Evolutionary conservation across 2,329 filamentous ascomycete species (phyloP).

Genomic region (Xenoacremonium recifei): DNA sequence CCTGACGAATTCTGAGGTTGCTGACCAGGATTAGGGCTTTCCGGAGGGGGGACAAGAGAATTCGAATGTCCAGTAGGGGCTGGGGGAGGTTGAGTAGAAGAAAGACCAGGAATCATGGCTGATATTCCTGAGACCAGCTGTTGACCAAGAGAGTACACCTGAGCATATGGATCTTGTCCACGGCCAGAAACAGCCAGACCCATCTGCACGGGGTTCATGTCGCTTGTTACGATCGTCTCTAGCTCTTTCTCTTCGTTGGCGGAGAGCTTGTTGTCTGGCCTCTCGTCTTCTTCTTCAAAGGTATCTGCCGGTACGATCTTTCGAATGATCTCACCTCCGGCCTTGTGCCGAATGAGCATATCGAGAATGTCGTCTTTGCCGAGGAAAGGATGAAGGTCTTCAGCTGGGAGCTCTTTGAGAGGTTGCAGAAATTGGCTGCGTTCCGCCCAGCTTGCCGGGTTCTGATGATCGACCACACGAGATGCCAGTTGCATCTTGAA

Average conservation of each 20-base stretch:
- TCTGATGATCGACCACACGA: slow-evolving; percentile 81
- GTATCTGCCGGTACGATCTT: slow-evolving; percentile 68
- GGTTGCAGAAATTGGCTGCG: slow-evolving; percentile 58
- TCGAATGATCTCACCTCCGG: slow-evolving; percentile 41
- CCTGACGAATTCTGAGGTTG: no score
- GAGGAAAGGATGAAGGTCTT: slow-evolving; percentile 50
- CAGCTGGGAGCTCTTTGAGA: slow-evolving; percentile 50
- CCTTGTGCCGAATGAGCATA: slow-evolving; percentile 39
- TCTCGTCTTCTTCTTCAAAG: slow-evolving; percentile 70
- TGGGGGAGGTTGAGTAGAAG: no score
- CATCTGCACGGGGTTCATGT: no score
- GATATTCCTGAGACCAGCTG: no score
- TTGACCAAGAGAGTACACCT: no score
- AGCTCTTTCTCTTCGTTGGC: slow-evolving; percentile 60
- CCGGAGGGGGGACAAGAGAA: no score
- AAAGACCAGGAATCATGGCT: no score
- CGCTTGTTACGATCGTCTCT: no score
- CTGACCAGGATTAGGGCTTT: no score
- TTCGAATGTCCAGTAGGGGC: no score
- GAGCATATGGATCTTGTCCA: no score
- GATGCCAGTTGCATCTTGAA: slow-evolving; percentile 82
- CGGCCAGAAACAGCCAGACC: no score
- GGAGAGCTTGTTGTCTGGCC: slow-evolving; percentile 52
- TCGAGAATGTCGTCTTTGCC: slow-evolving; percentile 66
- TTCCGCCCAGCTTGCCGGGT: slow-evolving; percentile 64